Percentiles rank a stretch among this genome's conserved stretches.
Evolutionary conservation across 768 basidiomycete genomes (phyloP).

Genomic region (Candolleomyces eurysporus): DNA sequence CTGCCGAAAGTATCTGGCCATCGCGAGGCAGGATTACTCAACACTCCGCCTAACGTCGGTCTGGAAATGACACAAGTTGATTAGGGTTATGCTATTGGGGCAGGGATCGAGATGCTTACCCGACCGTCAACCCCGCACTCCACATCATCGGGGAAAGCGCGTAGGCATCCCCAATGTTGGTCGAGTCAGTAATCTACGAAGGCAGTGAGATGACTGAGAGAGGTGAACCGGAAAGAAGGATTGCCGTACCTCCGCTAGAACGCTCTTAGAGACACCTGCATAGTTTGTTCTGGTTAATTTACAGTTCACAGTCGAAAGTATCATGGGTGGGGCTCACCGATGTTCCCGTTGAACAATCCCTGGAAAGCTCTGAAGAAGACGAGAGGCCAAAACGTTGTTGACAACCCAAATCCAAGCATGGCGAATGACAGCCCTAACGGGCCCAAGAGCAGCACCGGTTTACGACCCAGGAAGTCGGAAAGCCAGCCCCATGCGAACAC

Average conservation of each 20-base stretch:
- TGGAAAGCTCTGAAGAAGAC: conserved; percentile 17
- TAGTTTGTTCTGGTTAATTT: neutral
- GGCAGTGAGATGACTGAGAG: neutral
- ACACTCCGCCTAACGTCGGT: conserved; percentile 61
- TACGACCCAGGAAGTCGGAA: conserved; percentile 42
- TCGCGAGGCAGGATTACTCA: conserved; percentile 57
- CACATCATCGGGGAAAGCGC: conserved; percentile 33
- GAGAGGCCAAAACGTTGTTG: conserved; percentile 35
- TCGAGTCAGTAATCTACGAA: conserved; percentile 32
- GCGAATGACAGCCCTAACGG: conserved; percentile 37
- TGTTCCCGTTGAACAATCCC: conserved; percentile 9
- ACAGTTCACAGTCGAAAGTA: neutral
- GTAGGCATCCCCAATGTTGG: conserved; percentile 39
- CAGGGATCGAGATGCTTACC: conserved; percentile 17
- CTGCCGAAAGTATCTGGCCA: conserved; percentile 60
- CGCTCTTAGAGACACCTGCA: conserved; percentile 43
- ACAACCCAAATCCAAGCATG: conserved; percentile 42
- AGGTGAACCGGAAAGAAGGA: neutral
- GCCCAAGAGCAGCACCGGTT: conserved; percentile 42
- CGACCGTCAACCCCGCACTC: conserved; percentile 31
- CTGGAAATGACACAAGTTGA: conserved; percentile 26
- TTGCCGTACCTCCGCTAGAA: conserved; percentile 43
- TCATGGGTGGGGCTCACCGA: neutral
- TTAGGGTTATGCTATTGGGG: too few species aligned
- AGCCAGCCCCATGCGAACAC: conserved; percentile 45